Base-by-base conservation (phyloP, 2,329 filamentous ascomycete genomes). In the Cadophora sp. region DNA sequence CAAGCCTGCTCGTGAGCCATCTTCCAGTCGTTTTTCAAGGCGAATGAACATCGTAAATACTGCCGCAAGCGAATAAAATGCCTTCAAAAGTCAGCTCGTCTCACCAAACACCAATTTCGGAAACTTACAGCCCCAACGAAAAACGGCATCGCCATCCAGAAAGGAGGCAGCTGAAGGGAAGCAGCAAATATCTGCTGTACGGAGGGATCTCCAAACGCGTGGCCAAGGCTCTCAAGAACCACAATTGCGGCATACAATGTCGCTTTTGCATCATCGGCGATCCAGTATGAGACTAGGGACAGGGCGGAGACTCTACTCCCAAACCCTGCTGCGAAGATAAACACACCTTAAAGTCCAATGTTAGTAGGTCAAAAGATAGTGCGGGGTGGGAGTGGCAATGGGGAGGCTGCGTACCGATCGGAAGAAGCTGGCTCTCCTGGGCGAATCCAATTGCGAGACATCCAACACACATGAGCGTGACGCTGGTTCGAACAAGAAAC, bases 101-200 rank as follows among this genome's bases (percentile, higher is more conserved):
- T 20, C n/a, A 18, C 9, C 33, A 50, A 30, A 39, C 3, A 18
- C 20, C 20, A 27, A 27, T 6, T 14, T 1, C 27, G 45, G 50
- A n/a, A 27, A 73, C 76, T 71, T 55, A 77, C 76, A 62, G 75
- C 66, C 50, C 66, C 74, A 41, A 76, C 70, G 59, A 76, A 77
- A 51, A 77, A 77, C 4, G 75, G 73, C 30, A 73, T 58, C 3
- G 71, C 73, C 20, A 69, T 68, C 75, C 75, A 77, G 39, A 73
- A 67, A 9, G 68, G 24, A 4, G 70, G 43, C 3, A 75, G 33
- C 33, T 59, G 59, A 36, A 77, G 58, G 9, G 72, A 70, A 18
- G 66, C 66, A 11, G 76, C 73, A 59, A 76, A 75, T 11, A 76
- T 72, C 27, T 75, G 70, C 61, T 74, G 72, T 67, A 77, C 73